Percentiles rank a stretch among this genome's conserved stretches.
Conservation (phyloP, 345 rosid genomes). For the Isatis tinctoria region DNA sequence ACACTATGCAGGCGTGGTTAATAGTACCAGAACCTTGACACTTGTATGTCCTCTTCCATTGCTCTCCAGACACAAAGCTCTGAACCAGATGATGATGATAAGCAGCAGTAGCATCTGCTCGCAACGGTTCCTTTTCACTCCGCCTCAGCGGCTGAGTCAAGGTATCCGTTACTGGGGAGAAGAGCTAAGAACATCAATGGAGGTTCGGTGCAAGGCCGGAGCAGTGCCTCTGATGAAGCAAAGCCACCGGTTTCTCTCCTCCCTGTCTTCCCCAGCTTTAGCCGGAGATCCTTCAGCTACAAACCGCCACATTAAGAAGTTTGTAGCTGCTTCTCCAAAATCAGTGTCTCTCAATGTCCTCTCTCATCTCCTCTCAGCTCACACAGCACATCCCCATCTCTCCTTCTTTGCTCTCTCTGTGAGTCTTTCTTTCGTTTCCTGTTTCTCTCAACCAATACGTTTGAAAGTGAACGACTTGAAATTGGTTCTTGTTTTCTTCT, state of each 20-base stretch:
- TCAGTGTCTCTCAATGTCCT: slow-evolving; percentile 66
- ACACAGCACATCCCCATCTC: slow-evolving; percentile 43
- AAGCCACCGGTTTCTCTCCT: slow-evolving; percentile 50
- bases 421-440: slow-evolving; percentile 15
- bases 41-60: slow-evolving; percentile 10
- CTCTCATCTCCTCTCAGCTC: slow-evolving; percentile 66
- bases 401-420: slow-evolving; percentile 63
- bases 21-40: neutral
- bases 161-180: neutral
- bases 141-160: slow-evolving; percentile 15
- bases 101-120: neutral
- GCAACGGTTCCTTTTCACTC: neutral
- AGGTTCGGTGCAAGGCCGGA: slow-evolving; percentile 23
- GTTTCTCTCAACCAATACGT: neutral
- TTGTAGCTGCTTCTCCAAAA: slow-evolving; percentile 67
- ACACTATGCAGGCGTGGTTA: slow-evolving; percentile 14
- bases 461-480: neutral
- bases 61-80: neutral
- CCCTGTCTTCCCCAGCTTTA: slow-evolving; percentile 37
- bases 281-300: slow-evolving; percentile 44
- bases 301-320: slow-evolving; percentile 62
- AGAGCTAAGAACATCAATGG: neutral
- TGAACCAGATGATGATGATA: slow-evolving; percentile 14
- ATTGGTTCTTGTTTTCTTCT: neutral
- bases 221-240: slow-evolving; percentile 48